These are phyloP conservation scores for Aspergillus chevalieri DNA, from an alignment of 2,329 filamentous ascomycete genomes.

Conservation along the genomic window DNA sequence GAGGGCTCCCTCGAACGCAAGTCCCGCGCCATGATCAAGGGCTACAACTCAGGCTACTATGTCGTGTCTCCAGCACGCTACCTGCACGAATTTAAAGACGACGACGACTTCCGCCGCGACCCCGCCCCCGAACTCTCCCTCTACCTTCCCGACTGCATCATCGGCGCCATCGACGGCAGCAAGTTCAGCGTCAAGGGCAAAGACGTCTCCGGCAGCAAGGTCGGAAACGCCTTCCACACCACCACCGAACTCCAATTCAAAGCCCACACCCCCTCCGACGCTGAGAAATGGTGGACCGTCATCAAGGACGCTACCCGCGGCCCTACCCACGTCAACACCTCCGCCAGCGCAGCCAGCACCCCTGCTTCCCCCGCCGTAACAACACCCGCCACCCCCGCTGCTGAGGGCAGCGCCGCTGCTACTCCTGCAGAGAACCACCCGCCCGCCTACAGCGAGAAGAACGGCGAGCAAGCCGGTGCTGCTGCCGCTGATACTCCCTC, in stretches of 20 bases:
- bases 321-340: conserved; percentile 3
- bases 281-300: conserved; percentile 76
- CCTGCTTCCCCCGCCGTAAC: conserved; percentile 9
- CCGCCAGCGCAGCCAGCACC: conserved; percentile 7
- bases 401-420: not conserved
- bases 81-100: conserved; percentile 93
- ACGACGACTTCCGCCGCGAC: conserved; percentile 60
- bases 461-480: conserved; percentile 7
- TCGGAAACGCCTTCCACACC: conserved; percentile 75
- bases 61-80: conserved; percentile 83
- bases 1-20: conserved; percentile 88
- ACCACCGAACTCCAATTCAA: conserved; percentile 79
- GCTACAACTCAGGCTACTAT: conserved; percentile 77
- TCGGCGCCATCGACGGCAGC: conserved; percentile 65
- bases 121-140: conserved; percentile 74
- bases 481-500: not conserved
- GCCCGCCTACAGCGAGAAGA: conserved; percentile 22
- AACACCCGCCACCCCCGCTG: not conserved
- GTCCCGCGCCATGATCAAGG: conserved; percentile 73
- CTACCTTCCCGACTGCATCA: conserved; percentile 81
- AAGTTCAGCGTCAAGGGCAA: conserved; percentile 97
- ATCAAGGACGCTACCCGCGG: conserved; percentile 44
- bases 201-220: conserved; percentile 68
- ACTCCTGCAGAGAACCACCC: conserved; percentile 11
- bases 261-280: conserved; percentile 72